Percentiles rank a stretch among this genome's conserved stretches.
Evolutionary conservation across 495 filamentous ascomycete genomes (phyloP).

Genomic region (Geopyxis carbonaria): DNA sequence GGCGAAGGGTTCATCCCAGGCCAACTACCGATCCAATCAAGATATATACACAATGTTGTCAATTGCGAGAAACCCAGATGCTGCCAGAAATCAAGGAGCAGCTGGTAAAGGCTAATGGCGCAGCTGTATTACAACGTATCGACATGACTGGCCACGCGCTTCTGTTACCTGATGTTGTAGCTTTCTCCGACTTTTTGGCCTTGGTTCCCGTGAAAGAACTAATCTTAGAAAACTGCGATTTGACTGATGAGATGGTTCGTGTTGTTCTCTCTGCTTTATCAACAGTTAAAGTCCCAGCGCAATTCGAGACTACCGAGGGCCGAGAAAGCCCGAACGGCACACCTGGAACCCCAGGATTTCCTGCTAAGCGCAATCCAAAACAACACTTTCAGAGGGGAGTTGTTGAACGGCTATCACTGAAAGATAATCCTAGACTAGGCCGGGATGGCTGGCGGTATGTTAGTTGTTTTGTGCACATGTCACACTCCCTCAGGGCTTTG

Average conservation of each 20-base stretch:
- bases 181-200: slow-evolving; percentile 82
- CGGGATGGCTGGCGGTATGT: slow-evolving; percentile 84
- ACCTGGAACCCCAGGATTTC: slow-evolving; percentile 10
- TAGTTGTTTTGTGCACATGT: slow-evolving; percentile 76
- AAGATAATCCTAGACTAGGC: slow-evolving; percentile 71
- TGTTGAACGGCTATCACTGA: slow-evolving; percentile 76
- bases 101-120: slow-evolving; percentile 31
- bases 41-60: slow-evolving; percentile 90
- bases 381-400: slow-evolving; percentile 39
- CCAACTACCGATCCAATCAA: slow-evolving; percentile 82
- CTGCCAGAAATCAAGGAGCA: slow-evolving; percentile 78
- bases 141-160: slow-evolving; percentile 74
- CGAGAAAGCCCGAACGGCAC: slow-evolving; percentile 5
- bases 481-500: slow-evolving; percentile 64
- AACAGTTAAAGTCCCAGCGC: slow-evolving; percentile 47
- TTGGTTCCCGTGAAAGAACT: slow-evolving; percentile 79
- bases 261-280: slow-evolving; percentile 75
- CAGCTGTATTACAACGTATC: slow-evolving; percentile 56
- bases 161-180: slow-evolving; percentile 63
- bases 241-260: slow-evolving; percentile 71
- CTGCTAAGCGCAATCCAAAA: slow-evolving; percentile 25
- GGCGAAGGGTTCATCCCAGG: slow-evolving; percentile 30
- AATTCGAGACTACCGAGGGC: no score
- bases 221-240: slow-evolving; percentile 65
- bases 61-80: slow-evolving; percentile 77